A percentile compares a stretch with the other conserved stretches of the same genome.
These are phyloP conservation scores for Dichomitus squalens DNA, from an alignment of 1,284 basidiomycete species.

Conservation along the genomic window DNA sequence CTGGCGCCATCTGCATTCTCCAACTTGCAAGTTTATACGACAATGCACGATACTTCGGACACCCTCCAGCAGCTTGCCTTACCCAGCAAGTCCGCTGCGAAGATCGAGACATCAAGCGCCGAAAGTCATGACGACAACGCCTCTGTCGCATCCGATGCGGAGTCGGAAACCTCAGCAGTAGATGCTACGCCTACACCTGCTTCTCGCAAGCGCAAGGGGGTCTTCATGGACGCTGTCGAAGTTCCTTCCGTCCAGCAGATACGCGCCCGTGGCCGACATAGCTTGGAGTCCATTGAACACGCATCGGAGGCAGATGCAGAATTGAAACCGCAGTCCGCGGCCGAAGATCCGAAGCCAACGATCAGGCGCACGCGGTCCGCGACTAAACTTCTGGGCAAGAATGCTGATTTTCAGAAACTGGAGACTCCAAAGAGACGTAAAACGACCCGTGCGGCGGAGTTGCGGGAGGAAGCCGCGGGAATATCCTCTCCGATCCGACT, in stretches of 20 bases:
- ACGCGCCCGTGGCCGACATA: background rate
- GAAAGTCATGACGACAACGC: background rate
- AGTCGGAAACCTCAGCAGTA: background rate
- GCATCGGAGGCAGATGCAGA: background rate
- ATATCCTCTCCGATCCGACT: slow-evolving; percentile 35
- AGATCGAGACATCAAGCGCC: background rate
- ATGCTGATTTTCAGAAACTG: slow-evolving; percentile 16
- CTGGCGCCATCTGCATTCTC: slow-evolving; percentile 6
- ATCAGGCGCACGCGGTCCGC: slow-evolving; percentile 30
- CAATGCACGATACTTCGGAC: slow-evolving; percentile 8
- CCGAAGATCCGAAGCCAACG: background rate
- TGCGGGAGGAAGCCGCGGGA: slow-evolving; percentile 18
- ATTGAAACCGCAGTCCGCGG: background rate
- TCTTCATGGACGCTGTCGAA: slow-evolving; percentile 57
- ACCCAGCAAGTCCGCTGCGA: background rate
- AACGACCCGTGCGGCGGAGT: slow-evolving; percentile 16
- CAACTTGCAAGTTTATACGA: slow-evolving; percentile 16
- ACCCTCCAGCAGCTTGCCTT: background rate
- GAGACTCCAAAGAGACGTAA: slow-evolving; percentile 24
- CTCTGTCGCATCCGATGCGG: slow-evolving; percentile 3
- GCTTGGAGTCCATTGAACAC: background rate
- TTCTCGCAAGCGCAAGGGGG: slow-evolving; percentile 47
- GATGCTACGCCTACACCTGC: slow-evolving; percentile 13
- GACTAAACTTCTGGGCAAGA: slow-evolving; percentile 23
- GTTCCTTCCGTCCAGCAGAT: slow-evolving; percentile 38